phyloP scores from a whole-genome alignment of 306 rosid genomes.

The Acmispon strigosus region DNA sequence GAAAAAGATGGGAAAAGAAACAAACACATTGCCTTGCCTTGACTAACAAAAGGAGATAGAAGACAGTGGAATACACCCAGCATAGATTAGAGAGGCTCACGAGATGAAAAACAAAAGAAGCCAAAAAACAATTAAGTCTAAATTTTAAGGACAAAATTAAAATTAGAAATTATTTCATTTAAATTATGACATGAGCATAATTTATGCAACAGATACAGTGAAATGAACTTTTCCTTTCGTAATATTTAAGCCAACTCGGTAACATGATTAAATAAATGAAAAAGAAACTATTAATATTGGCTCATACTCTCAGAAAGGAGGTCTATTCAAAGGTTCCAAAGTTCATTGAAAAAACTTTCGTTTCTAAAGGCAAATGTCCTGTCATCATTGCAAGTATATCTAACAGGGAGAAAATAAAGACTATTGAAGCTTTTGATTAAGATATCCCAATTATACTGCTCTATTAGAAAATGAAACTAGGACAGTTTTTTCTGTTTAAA shows the following conservation, averaged over 20 bases:
- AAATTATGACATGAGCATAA: conserved; percentile 24
- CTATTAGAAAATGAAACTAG: not conserved
- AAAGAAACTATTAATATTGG: not conserved
- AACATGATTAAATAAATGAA: not conserved
- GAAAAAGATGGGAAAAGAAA: not conserved
- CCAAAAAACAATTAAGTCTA: conserved; percentile 36
- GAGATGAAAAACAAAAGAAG: conserved; percentile 32
- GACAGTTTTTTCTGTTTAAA: no score
- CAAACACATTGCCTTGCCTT: not conserved
- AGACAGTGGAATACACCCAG: not conserved
- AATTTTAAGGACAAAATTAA: no score
- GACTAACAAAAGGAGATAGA: not conserved
- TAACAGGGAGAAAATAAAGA: not conserved
- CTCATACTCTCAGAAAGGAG: conserved; percentile 5
- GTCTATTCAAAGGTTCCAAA: conserved; percentile 36
- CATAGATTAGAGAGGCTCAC: conserved; percentile 20
- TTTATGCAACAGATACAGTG: conserved; percentile 7
- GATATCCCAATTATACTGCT: not conserved
- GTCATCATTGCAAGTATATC: conserved; percentile 19
- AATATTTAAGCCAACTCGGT: conserved; percentile 21
- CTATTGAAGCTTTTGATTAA: not conserved
- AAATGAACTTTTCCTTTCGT: conserved; percentile 33
- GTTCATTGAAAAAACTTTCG: conserved; percentile 7
- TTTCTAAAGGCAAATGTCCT: conserved; percentile 22
- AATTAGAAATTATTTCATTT: not conserved